phyloP scores from a whole-genome alignment of 73 alveolate species.

The Tetrahymena thermophila region DNA sequence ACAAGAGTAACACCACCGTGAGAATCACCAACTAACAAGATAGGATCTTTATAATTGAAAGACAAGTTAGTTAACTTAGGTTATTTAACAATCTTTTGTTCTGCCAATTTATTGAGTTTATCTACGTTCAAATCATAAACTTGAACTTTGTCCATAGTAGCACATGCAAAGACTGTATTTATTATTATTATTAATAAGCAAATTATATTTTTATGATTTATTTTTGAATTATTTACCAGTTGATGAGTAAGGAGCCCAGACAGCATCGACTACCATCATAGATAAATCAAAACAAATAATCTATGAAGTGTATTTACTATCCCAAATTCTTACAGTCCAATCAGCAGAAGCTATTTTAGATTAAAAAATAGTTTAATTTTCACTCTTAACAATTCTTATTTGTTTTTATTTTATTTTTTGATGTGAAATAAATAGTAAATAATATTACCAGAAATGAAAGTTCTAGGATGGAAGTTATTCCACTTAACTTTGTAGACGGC shows the following conservation, averaged over 20 bases:
- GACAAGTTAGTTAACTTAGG: conserved; percentile 85
- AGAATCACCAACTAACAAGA: conserved; percentile 87
- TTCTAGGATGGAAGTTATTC: conserved; percentile 97
- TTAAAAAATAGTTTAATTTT: background rate
- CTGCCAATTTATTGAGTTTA: conserved; percentile 51
- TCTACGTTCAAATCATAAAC: conserved; percentile 83
- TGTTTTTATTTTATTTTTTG: background rate
- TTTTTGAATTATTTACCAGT: conserved; percentile 50
- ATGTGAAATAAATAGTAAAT: too few relatives aligned
- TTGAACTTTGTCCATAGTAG: conserved; percentile 75
- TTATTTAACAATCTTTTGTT: conserved; percentile 58
- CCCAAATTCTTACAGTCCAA: conserved; percentile 99
- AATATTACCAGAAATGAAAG: conserved; percentile 62
- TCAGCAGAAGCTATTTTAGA: conserved; percentile 82
- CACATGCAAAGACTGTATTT: conserved; percentile 75
- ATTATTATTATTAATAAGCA: background rate
- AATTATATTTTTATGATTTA: background rate
- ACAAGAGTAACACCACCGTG: conserved; percentile 77
- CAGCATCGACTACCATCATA: conserved; percentile 98
- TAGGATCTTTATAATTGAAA: conserved; percentile 82
- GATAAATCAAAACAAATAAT: conserved; percentile 96
- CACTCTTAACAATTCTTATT: background rate
- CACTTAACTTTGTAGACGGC: conserved; percentile 97
- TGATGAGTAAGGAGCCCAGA: conserved; percentile 99
- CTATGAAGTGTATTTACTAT: conserved; percentile 83